phyloP scores from a whole-genome alignment of 75 land plant genomes.

The Isoetes taiwanensis region DNA sequence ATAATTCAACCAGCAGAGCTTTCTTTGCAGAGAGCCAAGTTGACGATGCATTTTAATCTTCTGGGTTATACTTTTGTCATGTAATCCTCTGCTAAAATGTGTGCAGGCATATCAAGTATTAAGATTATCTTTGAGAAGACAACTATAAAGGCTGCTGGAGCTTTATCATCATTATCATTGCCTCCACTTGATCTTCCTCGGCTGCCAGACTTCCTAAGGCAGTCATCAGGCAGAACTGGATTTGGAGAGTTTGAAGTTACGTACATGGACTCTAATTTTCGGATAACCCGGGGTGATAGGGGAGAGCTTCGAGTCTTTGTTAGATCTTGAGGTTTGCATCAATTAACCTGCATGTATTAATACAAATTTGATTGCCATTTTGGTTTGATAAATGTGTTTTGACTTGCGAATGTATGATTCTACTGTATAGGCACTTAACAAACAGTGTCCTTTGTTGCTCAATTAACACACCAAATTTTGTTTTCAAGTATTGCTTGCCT shows the following conservation, averaged over 20 bases:
- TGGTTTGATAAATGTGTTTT: too few relatives aligned
- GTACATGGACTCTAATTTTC: conserved; percentile 52
- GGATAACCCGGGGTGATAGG: conserved; percentile 85
- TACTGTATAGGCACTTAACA: too few relatives aligned
- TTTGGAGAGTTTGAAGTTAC: conserved; percentile 74
- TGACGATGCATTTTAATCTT: too few relatives aligned
- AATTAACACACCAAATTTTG: too few relatives aligned
- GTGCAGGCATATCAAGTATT: conserved; percentile 44
- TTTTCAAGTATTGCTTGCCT: too few relatives aligned
- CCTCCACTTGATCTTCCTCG: conserved; percentile 71
- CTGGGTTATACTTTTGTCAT: not conserved
- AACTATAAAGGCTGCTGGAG: conserved; percentile 49
- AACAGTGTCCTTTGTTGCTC: too few relatives aligned
- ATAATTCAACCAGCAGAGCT: too few relatives aligned
- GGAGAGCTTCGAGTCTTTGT: conserved; percentile 94
- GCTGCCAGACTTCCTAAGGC: conserved; percentile 56
- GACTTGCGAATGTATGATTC: too few relatives aligned
- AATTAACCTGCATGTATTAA: too few relatives aligned
- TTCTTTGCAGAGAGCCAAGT: too few relatives aligned
- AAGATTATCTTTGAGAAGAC: conserved; percentile 76
- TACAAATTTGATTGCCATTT: too few relatives aligned
- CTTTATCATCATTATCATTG: conserved; percentile 53
- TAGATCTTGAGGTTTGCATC: too few relatives aligned
- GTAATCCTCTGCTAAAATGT: not conserved
- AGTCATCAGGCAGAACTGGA: conserved; percentile 35